A percentile compares a stretch with the other conserved stretches of the same genome.
Conservation (phyloP, 371 early-diverging fungal species). For the Blakeslea trispora region DNA sequence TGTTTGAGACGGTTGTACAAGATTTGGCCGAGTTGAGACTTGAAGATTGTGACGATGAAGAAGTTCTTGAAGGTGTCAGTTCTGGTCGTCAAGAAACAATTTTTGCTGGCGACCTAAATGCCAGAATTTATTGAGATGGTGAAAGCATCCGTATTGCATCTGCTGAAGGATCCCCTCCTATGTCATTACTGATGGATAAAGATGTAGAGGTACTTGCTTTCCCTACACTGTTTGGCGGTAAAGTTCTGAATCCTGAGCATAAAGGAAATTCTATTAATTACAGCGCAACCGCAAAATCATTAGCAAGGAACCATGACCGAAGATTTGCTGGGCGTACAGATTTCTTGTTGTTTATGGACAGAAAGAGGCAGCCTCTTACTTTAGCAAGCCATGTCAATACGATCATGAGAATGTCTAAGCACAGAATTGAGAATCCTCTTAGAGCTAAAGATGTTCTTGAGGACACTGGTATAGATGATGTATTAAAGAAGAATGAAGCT, state of each 20-base stretch:
- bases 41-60: background rate
- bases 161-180: background rate
- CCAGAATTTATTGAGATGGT: background rate
- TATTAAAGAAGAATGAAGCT: conserved; percentile 5
- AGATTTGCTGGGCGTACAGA: background rate
- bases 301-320: conserved; percentile 1
- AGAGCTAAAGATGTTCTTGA: background rate
- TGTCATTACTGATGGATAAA: conserved; percentile 1
- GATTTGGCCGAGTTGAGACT: too few species aligned
- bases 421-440: too few species aligned
- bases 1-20: background rate
- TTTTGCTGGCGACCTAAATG: background rate
- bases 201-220: conserved; percentile 5
- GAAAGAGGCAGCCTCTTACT: background rate
- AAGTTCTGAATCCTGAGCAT: background rate
- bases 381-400: background rate
- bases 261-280: background rate
- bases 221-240: background rate
- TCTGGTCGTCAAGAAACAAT: conserved; percentile 4
- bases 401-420: background rate
- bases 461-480: too few species aligned
- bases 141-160: background rate
- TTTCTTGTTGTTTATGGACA: conserved; percentile 3
- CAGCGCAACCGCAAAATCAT: background rate
- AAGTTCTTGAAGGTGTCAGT: background rate